Evolutionary conservation across 441 rosid genomes (phyloP).

Genomic region (Euphorbia celastroides): DNA sequence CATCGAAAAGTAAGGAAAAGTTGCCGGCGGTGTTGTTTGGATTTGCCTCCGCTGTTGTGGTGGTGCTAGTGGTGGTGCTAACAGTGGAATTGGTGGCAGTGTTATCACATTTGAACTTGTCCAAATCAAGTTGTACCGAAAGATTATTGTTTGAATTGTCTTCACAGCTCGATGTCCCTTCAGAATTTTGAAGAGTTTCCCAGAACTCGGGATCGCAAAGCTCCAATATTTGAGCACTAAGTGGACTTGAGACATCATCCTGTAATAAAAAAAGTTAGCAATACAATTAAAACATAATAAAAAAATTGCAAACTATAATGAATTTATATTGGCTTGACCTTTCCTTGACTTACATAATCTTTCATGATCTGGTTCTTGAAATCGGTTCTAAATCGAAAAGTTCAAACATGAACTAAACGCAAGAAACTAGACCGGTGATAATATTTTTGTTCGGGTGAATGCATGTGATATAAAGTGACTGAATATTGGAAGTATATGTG

Average conservation of each 20-base stretch:
- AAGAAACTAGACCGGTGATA: too few relatives aligned
- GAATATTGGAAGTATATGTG: not conserved
- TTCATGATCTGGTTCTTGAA: slow-evolving; percentile 28
- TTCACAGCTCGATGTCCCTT: slow-evolving; percentile 56
- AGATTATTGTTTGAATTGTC: slow-evolving; percentile 32
- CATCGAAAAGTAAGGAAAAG: slow-evolving; percentile 47
- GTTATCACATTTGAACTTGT: slow-evolving; percentile 24
- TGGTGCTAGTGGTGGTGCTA: slow-evolving; percentile 20
- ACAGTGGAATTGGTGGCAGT: slow-evolving; percentile 26
- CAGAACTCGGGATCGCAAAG: slow-evolving; percentile 62
- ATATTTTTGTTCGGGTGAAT: not conserved
- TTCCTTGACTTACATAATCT: slow-evolving; percentile 22
- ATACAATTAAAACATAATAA: not conserved
- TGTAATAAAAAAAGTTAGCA: slow-evolving; percentile 27
- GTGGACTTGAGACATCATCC: slow-evolving; percentile 79
- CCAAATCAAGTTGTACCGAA: slow-evolving; percentile 27
- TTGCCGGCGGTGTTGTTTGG: slow-evolving; percentile 28
- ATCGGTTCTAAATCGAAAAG: slow-evolving; percentile 6
- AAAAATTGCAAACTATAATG: not conserved
- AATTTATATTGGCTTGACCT: slow-evolving; percentile 12
- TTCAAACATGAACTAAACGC: not conserved
- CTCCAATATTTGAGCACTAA: slow-evolving; percentile 58
- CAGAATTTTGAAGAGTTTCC: slow-evolving; percentile 67
- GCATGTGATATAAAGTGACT: not conserved
- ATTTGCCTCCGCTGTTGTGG: slow-evolving; percentile 20